Percentiles rank a stretch among this genome's conserved stretches.
These are phyloP conservation scores for Blastobotrys muscicola DNA, from an alignment of 805 yeast genomes.

Conservation along the genomic window DNA sequence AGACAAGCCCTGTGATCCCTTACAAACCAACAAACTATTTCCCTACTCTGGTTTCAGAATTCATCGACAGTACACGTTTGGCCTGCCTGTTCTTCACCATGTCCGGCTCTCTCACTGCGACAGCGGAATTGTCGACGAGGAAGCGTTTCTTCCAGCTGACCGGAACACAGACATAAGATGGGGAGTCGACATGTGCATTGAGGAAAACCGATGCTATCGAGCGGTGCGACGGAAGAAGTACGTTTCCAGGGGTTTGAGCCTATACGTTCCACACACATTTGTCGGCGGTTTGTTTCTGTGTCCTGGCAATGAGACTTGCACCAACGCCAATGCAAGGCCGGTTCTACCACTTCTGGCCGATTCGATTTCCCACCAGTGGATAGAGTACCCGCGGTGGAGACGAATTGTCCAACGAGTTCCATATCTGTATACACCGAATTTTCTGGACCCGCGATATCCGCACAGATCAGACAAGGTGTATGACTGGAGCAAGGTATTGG, in stretches of 20 bases:
- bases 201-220: constrained; percentile 36
- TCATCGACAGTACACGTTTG: constrained; percentile 38
- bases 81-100: constrained; percentile 35
- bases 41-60: constrained; percentile 51
- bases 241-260: constrained; percentile 34
- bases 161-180: constrained; percentile 38
- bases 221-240: constrained; percentile 52
- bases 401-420: constrained; percentile 43
- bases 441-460: constrained; percentile 20
- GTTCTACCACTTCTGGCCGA: constrained; percentile 53
- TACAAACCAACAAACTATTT: constrained; percentile 19
- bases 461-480: constrained; percentile 15
- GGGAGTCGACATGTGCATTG: constrained; percentile 25
- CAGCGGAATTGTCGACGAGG: constrained; percentile 39
- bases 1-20: constrained; percentile 31
- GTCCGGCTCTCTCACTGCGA: constrained; percentile 43
- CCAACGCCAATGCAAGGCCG: constrained; percentile 31
- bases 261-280: constrained; percentile 48
- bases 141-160: constrained; percentile 28
- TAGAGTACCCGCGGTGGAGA: constrained; percentile 17
- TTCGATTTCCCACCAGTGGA: constrained; percentile 39
- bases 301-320: constrained; percentile 21
- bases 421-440: constrained; percentile 43
- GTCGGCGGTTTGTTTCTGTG: constrained; percentile 58
- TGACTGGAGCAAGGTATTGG: constrained; percentile 40